Percentiles rank a stretch among this genome's conserved stretches.
Conservation (phyloP, 805 yeast species). For the Candida ponderosae region DNA sequence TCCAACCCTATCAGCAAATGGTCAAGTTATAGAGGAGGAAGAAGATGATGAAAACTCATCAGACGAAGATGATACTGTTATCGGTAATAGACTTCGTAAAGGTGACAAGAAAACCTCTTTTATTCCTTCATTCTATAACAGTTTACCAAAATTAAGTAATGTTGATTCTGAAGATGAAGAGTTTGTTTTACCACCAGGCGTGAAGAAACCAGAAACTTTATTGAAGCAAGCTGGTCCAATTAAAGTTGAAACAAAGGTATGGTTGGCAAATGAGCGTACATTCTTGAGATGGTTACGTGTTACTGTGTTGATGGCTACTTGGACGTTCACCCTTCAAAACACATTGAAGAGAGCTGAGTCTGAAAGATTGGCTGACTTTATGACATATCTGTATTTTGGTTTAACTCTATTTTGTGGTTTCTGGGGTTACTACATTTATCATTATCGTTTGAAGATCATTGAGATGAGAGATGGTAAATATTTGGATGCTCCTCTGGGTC, state of each 20-base stretch:
- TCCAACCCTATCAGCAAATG: not conserved
- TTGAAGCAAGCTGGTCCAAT: slow-evolving; percentile 87
- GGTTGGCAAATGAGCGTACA: slow-evolving; percentile 98
- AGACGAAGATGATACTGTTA: slow-evolving; percentile 24
- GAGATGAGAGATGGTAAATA: slow-evolving; percentile 79
- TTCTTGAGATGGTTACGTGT: slow-evolving; percentile 93
- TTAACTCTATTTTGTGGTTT: slow-evolving; percentile 75
- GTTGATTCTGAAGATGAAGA: slow-evolving; percentile 87
- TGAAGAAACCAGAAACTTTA: slow-evolving; percentile 67
- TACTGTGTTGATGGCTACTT: slow-evolving; percentile 71
- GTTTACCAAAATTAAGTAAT: slow-evolving; percentile 40
- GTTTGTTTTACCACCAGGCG: slow-evolving; percentile 82
- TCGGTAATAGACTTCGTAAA: not conserved
- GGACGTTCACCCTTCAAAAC: slow-evolving; percentile 78
- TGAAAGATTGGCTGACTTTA: slow-evolving; percentile 50
- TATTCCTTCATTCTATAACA: slow-evolving; percentile 26
- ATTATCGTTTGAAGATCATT: slow-evolving; percentile 63
- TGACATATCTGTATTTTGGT: slow-evolving; percentile 76
- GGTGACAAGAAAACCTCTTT: slow-evolving; percentile 17
- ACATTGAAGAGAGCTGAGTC: slow-evolving; percentile 64
- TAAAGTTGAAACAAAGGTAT: slow-evolving; percentile 94
- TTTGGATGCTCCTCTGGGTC: slow-evolving; percentile 86
- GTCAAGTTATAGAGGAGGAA: slow-evolving; percentile 11
- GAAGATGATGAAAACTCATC: slow-evolving; percentile 51
- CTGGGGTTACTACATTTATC: slow-evolving; percentile 84